Evolutionary conservation across 108 stramenopile genomes (phyloP), one percentile per base, ranked within the genome.

Genomic region (Chaetoceros muelleri): DNA sequence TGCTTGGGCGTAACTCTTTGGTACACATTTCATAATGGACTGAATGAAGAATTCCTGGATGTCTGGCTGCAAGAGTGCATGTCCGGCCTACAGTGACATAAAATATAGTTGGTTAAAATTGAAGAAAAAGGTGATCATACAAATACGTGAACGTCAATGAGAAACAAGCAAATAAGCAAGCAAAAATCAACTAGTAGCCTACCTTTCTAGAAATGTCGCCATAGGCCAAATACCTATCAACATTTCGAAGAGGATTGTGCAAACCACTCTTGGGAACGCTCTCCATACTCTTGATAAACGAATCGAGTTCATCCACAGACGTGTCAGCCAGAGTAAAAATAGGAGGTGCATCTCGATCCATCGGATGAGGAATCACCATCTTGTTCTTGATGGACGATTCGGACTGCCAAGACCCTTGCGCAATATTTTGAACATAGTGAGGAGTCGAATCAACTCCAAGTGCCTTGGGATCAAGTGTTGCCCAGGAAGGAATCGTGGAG

Each of bases 1-100:
- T 1, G 96, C 96, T 73, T 99, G 96, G 7, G 74, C 90, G 59
- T 95, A 71, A 49, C 82, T 82, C 64, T 99, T 99, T 18, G 98
- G 98, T 0, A 94, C 94, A 52, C 94, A 95, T 28, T 82, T 81
- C 72, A 80, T 81, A 52, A 99, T 96, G 48, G 83, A 67, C 26
- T 73, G 59, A 3, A 86, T 67, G 68, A 99, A 97, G 78, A 88
- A 99, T 23, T 96, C 89, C 23, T 83, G 76, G 13, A 82, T 82
- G 17, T 87, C 81, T 1, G 88, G 85, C 23, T 74, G 45, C 16
- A 70, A 71, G 19, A 95, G 72, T 40, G 79, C 80, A 34, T 75
- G 65, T 30, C 87, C 90, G 2, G 93, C 90, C 74, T 79, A 58
- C 10, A 34, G 13, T 40, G 18, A 45, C 3, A 58, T 13, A 58